Conservation (phyloP, 106 monocot genomes). For the Triglochin maritima region DNA sequence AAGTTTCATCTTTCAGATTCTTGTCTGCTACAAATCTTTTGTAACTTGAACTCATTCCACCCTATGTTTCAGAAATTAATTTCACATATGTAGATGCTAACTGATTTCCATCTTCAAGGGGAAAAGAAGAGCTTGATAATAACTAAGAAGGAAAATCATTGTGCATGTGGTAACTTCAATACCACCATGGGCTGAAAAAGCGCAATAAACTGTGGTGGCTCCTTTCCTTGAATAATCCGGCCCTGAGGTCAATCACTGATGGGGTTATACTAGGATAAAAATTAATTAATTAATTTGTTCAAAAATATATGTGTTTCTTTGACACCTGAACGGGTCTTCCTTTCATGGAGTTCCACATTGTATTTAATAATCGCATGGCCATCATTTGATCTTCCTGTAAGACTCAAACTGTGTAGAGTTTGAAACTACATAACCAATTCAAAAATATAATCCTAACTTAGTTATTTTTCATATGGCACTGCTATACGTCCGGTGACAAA, state of each 20-base stretch:
- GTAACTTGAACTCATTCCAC: slow-evolving; percentile 83
- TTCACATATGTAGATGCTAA: neutral
- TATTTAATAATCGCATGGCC: slow-evolving; percentile 66
- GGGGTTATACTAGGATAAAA: no score
- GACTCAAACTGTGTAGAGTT: no score
- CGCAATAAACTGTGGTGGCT: slow-evolving; percentile 90
- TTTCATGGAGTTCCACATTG: slow-evolving; percentile 82
- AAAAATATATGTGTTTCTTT: no score
- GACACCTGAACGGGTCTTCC: slow-evolving; percentile 77
- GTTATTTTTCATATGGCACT: no score
- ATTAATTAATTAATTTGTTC: no score
- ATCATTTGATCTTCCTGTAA: slow-evolving; percentile 75
- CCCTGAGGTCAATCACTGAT: slow-evolving; percentile 57
- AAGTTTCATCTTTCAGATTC: slow-evolving; percentile 69
- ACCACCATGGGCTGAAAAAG: slow-evolving; percentile 94
- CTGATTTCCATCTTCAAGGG: no score
- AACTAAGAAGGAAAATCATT: slow-evolving; percentile 2
- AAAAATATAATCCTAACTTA: no score
- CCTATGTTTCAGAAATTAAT: slow-evolving; percentile 24
- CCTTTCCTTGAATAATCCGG: slow-evolving; percentile 80
- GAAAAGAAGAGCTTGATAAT: no score
- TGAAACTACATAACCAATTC: no score
- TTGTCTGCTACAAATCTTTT: slow-evolving; percentile 63
- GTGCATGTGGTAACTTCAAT: slow-evolving; percentile 49
- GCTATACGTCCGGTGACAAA: no score